These are phyloP conservation scores for Fulvia fulva DNA, from an alignment of 2,329 filamentous ascomycete species.

Conservation along the genomic window DNA sequence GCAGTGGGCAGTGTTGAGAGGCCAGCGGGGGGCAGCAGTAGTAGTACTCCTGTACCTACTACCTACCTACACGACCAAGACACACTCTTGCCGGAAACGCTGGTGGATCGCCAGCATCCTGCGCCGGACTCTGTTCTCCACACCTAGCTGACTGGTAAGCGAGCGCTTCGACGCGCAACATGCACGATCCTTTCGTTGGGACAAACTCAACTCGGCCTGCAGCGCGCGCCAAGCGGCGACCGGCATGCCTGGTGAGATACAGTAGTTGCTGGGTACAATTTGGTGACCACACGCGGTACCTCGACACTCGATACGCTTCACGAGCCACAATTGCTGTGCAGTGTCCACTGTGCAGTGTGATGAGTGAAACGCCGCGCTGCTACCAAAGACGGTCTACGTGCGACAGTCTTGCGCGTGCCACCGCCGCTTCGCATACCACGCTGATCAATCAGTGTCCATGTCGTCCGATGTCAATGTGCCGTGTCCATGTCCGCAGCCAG, in stretches of 20 bases:
- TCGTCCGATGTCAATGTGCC: background rate
- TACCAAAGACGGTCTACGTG: background rate
- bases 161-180: background rate
- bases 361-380: background rate
- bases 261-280: background rate
- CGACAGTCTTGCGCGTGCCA: conserved; percentile 1
- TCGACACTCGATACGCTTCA: background rate
- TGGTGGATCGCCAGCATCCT: background rate
- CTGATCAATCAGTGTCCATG: background rate
- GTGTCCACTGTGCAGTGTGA: no score
- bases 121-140: background rate
- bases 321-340: background rate
- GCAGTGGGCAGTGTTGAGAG: background rate
- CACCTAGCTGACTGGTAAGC: background rate
- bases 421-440: background rate
- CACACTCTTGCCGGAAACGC: background rate
- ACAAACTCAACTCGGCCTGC: background rate
- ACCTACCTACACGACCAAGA: background rate
- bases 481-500: background rate
- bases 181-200: background rate
- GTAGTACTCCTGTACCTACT: background rate
- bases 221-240: background rate
- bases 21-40: background rate
- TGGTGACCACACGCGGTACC: background rate
- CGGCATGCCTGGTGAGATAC: background rate